These are phyloP conservation scores for Neofusicoccum laricinum DNA, from an alignment of 2,329 filamentous ascomycete species.

Conservation along the genomic window DNA sequence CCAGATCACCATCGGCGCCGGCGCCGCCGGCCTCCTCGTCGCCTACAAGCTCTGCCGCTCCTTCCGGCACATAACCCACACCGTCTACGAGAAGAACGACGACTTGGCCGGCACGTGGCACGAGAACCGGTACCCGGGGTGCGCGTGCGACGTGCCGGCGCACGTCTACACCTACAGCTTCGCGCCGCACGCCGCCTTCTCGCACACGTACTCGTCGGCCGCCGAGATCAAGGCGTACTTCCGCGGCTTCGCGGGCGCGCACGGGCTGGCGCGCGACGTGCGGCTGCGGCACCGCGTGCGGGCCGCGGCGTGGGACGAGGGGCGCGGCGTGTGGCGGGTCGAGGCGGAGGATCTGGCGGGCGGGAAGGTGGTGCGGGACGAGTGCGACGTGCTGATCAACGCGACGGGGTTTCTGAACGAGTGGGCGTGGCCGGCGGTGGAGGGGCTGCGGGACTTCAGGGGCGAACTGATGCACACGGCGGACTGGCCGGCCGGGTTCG, in stretches of 20 bases:
- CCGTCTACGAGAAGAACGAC: constrained; percentile 50
- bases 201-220: constrained; percentile 42
- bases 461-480: constrained; percentile 56
- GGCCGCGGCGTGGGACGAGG: constrained; percentile 30
- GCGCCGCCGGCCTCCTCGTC: constrained; percentile 46
- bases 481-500: constrained; percentile 52
- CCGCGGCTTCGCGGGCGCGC: constrained; percentile 40
- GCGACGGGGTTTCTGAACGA: constrained; percentile 25
- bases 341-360: constrained; percentile 19
- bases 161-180: constrained; percentile 54
- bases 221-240: constrained; percentile 45
- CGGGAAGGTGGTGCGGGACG: constrained; percentile 18
- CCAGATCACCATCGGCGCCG: constrained; percentile 50
- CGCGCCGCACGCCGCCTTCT: constrained; percentile 45
- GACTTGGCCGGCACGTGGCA: constrained; percentile 52
- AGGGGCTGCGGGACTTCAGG: constrained; percentile 51
- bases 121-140: constrained; percentile 49
- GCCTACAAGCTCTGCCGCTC: constrained; percentile 49
- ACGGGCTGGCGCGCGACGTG: constrained; percentile 37
- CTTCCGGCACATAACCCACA: constrained; percentile 42
- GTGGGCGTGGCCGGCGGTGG: constrained; percentile 48
- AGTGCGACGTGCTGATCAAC: constrained; percentile 25
- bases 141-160: constrained; percentile 45
- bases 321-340: constrained; percentile 27
- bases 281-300: constrained; percentile 32